Percentiles rank a stretch among this genome's conserved stretches.
These are phyloP conservation scores for Pyronema omphalodes DNA, from an alignment of 495 filamentous ascomycete species.

Conservation along the genomic window DNA sequence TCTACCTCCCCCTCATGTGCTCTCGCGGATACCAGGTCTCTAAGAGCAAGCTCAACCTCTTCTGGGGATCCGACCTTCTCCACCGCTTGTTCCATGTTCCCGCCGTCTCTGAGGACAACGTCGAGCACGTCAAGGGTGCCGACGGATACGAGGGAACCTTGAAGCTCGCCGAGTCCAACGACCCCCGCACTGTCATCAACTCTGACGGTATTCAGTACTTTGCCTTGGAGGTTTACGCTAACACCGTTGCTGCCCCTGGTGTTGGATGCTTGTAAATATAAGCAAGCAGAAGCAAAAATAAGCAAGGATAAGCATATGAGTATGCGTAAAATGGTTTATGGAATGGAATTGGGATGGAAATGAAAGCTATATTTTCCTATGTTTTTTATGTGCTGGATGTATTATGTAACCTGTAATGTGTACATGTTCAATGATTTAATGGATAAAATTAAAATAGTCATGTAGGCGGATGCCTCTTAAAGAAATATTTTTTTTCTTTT, in stretches of 20 bases:
- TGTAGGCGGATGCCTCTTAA: too few relatives aligned
- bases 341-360: too few relatives aligned
- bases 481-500: too few relatives aligned
- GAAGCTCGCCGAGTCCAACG: constrained; percentile 28
- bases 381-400: too few relatives aligned
- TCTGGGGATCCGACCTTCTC: constrained; percentile 38
- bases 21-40: constrained; percentile 35
- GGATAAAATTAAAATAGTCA: too few relatives aligned
- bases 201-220: constrained; percentile 39
- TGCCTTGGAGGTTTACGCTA: constrained; percentile 39
- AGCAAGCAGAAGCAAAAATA: too few relatives aligned
- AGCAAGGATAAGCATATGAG: too few relatives aligned
- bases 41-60: constrained; percentile 27
- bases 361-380: too few relatives aligned
- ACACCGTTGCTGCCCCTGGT: constrained; percentile 34
- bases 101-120: constrained; percentile 31
- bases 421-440: too few relatives aligned
- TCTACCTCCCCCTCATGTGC: constrained; percentile 35
- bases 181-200: constrained; percentile 29
- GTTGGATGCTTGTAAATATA: constrained; percentile 32
- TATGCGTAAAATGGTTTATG: too few relatives aligned
- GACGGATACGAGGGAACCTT: constrained; percentile 34
- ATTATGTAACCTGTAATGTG: too few relatives aligned
- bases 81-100: constrained; percentile 40
- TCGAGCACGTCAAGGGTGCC: constrained; percentile 37